phyloP scores from a whole-genome alignment of 1,284 basidiomycete genomes.

The Athelia psychrophila region DNA sequence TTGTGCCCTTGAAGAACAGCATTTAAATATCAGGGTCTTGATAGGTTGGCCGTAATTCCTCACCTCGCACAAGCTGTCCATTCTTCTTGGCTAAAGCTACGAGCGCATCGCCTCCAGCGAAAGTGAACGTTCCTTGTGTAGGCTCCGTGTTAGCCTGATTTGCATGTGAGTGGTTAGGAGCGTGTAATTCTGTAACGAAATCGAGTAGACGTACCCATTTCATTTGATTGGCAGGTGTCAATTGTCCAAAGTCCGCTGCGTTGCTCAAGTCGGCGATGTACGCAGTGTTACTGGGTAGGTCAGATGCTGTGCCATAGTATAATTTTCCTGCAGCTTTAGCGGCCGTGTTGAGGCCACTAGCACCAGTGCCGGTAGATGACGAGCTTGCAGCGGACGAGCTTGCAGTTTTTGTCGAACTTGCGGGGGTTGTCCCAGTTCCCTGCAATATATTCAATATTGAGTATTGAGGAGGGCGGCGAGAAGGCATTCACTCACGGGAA shows the following conservation, averaged over 20 bases:
- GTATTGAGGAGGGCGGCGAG: neutral
- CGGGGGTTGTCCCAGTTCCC: neutral
- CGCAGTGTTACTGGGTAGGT: slow-evolving; percentile 44
- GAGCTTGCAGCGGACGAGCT: no score
- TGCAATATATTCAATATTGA: neutral
- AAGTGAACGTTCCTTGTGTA: slow-evolving; percentile 23
- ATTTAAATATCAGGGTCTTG: slow-evolving; percentile 12
- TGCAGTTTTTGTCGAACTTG: no score
- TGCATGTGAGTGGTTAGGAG: no score
- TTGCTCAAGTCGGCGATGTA: slow-evolving; percentile 42
- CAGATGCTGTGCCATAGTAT: slow-evolving; percentile 62
- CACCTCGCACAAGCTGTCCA: slow-evolving; percentile 25
- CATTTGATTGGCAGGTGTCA: slow-evolving; percentile 55
- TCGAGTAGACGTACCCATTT: slow-evolving; percentile 41
- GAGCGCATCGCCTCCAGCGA: slow-evolving; percentile 21
- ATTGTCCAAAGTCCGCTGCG: slow-evolving; percentile 42
- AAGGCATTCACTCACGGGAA: neutral
- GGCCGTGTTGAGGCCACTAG: slow-evolving; percentile 30
- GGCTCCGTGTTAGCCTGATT: slow-evolving; percentile 20
- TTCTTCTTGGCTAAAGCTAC: slow-evolving; percentile 26
- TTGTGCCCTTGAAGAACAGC: slow-evolving; percentile 1
- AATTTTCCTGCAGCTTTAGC: slow-evolving; percentile 50
- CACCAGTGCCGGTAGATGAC: neutral
- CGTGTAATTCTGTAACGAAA: no score
- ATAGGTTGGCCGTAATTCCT: neutral